Conservation (phyloP, 257 asterid species). For the Coffea eugenioides region DNA sequence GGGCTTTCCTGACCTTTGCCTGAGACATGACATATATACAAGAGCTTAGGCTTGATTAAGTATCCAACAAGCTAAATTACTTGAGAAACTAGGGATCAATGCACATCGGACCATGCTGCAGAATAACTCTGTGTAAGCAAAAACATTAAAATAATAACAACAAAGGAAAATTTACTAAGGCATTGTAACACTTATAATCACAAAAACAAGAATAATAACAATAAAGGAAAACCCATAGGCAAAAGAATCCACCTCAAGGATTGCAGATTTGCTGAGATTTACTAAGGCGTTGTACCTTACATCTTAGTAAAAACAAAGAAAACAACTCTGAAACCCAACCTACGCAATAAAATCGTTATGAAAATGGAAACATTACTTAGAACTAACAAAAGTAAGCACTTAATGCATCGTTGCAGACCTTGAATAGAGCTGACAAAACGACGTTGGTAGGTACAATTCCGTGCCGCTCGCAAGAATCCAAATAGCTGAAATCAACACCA, state of each 20-base stretch:
- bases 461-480: constrained; percentile 53
- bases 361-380: background rate
- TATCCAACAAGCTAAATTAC: background rate
- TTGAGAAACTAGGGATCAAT: background rate
- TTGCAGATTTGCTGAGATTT: background rate
- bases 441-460: constrained; percentile 54
- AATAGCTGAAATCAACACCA: constrained; percentile 53
- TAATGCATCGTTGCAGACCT: constrained; percentile 44
- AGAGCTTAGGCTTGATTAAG: background rate
- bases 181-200: too few relatives aligned
- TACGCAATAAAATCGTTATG: background rate
- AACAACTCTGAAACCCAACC: background rate
- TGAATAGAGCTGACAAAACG: constrained; percentile 57
- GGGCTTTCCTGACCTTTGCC: constrained; percentile 75
- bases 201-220: too few relatives aligned
- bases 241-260: too few relatives aligned
- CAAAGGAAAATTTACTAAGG: too few relatives aligned
- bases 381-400: background rate
- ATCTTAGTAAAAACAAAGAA: background rate
- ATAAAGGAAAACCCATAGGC: too few relatives aligned
- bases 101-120: too few relatives aligned
- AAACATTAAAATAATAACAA: too few relatives aligned
- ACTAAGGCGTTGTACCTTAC: background rate
- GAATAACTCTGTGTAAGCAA: too few relatives aligned
- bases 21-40: constrained; percentile 32